Percentiles rank a stretch among this genome's conserved stretches.
Conservation (phyloP, 1,284 basidiomycete species). For the Trichosporon sp. region DNA sequence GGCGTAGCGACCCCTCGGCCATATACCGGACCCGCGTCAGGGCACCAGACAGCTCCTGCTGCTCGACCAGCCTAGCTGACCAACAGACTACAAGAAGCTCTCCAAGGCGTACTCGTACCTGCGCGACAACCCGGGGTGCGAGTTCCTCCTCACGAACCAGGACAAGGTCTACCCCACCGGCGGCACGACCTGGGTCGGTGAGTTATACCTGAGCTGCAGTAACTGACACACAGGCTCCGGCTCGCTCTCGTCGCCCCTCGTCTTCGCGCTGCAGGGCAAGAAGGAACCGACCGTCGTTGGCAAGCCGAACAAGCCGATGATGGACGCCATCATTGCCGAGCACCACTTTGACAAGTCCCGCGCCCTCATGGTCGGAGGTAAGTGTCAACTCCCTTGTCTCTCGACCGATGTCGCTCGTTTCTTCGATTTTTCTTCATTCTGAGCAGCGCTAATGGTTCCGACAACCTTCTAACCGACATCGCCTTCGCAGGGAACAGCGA, state of each 20-base stretch:
- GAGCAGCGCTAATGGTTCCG: constrained; percentile 46
- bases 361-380: constrained; percentile 84
- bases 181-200: constrained; percentile 71
- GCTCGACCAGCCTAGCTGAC: too few species aligned
- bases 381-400: constrained; percentile 58
- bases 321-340: constrained; percentile 96
- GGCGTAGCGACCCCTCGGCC: too few species aligned
- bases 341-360: constrained; percentile 79
- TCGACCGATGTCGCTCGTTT: too few species aligned
- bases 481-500: constrained; percentile 84
- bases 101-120: constrained; percentile 93
- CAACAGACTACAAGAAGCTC: constrained; percentile 82
- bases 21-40: too few species aligned
- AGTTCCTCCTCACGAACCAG: constrained; percentile 90
- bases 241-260: constrained; percentile 77
- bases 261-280: constrained; percentile 66
- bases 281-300: constrained; percentile 78
- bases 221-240: constrained; percentile 62
- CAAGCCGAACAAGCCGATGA: constrained; percentile 88
- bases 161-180: constrained; percentile 86
- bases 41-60: too few species aligned
- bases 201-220: neutral
- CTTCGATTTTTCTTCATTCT: neutral
- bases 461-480: constrained; percentile 87
- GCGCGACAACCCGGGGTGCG: constrained; percentile 72